Base-by-base conservation (phyloP, 192 early-diverging fungal species). In the Rhizophagus clarus region DNA sequence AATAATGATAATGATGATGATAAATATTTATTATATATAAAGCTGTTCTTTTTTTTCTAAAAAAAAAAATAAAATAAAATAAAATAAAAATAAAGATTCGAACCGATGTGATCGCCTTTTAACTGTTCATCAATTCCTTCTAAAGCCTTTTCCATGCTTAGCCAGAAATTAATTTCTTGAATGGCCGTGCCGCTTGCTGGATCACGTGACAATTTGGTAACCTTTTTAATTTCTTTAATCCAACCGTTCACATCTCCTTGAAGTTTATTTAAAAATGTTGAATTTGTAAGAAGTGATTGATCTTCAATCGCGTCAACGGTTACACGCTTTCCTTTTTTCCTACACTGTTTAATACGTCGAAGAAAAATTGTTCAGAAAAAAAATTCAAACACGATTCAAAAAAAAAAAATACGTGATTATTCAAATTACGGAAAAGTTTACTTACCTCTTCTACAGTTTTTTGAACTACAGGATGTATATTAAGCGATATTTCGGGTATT, bases 131-230 rank as follows among this genome's bases (percentile, higher is more conserved):
- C 96, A 79, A 99, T 97, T 72, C 93, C 89, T 77, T 94, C 93
- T 63, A 99, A 85, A 29, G 95, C 96, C 22, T 92, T 88, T 84
- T 99, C 98, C 96, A 99, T 97, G 71, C 92, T 93, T 42, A 97
- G 87, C 98, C 98, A 99, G 84, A 99, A 99, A 86, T 97, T 97
- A 85, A 99, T 97, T 85, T 99, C 98, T 86, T 98, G 97, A 67
- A 93, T 94, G 29, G 98, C 96, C 7, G 95, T 94, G 12, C 97
- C 97, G 26, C 93, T 94, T 1, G 91, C 85, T 17, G 97, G 96
- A 77, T 99, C 98, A 70, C 98, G 92, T 37, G 67, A 40, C 11
- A 79, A 28, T 81, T 96, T 95, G 60, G 97, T 98, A 22, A 99
- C 97, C 81, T 98, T 98, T 81, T 99, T 97, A 82, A 99, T 99